Evolutionary conservation across 768 basidiomycete species (phyloP), one percentile per base, ranked within the genome.

Genomic region (Artomyces pyxidatus): DNA sequence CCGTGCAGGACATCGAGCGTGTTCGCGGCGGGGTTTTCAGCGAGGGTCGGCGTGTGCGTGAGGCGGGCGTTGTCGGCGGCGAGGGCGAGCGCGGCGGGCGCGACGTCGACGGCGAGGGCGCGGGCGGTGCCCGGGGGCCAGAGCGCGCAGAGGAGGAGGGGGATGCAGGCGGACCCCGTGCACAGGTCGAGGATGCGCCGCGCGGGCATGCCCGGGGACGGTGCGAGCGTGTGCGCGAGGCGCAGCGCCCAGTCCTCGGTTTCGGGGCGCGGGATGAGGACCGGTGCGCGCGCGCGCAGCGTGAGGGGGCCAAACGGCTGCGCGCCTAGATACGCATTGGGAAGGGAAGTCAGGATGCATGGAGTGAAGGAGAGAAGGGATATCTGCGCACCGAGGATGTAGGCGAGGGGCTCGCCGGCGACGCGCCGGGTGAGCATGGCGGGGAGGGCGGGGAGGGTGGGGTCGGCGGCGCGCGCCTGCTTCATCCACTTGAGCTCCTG

Each of bases 261-360:
- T 66, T 99, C 95, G 38, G 93, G 88, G 12, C 95, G 85, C 11
- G 95, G 95, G 37, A 98, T 97, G 54, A 98, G 81, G 16, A 84
- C 81, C 1, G 95, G 95, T 2, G 85, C 71, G 16, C 88, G 78
- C 9, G 75, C 71, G 51, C 81, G 69, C 59, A 97, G 74, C 58
- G 78, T 72, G 41, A 98, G 78, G 4, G 85, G 80, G 8, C 92
- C 91, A 65, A 98, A 96, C 0, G 91, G 89, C 60, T 88, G 85
- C 26, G 78, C 82, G n/a, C 87, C 90, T 76, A 50, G n/a, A 23
- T 35, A 14, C n/a, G 41, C 27, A 28, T 42, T 23, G 12, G 23
- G 37, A 37, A 40, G n/a, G 1, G 8, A 16, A 42, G 77, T 57
- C 42, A 29, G 52, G 47, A 50, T 51, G 29, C n/a, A 45, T 47